Evolutionary conservation across 495 filamentous ascomycete species (phyloP).

Genomic region (Aspergillus nanangensis): DNA sequence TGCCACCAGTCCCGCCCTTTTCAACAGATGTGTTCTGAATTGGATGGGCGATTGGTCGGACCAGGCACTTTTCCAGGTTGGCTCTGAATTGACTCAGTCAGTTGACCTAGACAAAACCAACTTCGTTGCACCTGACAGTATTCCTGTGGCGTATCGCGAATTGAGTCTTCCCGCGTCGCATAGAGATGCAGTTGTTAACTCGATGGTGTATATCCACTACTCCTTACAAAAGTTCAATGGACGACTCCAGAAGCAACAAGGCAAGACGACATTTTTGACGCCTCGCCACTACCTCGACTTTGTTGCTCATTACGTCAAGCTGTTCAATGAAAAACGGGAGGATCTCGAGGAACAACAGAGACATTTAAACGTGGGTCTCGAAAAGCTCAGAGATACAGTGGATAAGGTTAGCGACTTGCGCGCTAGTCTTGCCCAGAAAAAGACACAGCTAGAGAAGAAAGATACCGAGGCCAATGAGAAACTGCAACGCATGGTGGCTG

Average conservation of each 20-base stretch:
- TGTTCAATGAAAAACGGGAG: constrained; percentile 97
- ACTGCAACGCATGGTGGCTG: constrained; percentile 90
- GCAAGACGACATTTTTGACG: constrained; percentile 85
- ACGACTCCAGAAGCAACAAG: constrained; percentile 87
- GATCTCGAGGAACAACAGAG: constrained; percentile 98
- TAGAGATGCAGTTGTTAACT: constrained; percentile 85
- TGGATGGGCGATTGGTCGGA: constrained; percentile 99
- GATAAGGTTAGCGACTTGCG: constrained; percentile 94
- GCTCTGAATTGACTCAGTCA: constrained; percentile 89
- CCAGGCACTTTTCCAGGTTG: constrained; percentile 97
- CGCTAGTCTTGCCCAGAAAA: constrained; percentile 86
- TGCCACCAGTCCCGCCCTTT: constrained; percentile 92
- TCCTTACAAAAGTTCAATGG: constrained; percentile 86
- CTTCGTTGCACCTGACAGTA: constrained; percentile 82
- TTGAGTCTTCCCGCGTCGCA: constrained; percentile 81
- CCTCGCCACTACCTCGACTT: constrained; percentile 98
- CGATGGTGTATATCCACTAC: constrained; percentile 98
- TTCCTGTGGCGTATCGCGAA: constrained; percentile 86
- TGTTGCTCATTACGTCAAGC: constrained; percentile 93
- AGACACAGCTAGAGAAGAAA: constrained; percentile 86
- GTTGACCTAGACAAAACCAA: constrained; percentile 86
- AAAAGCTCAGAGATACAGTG: constrained; percentile 96
- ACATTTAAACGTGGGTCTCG: constrained; percentile 94
- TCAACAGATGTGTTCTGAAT: constrained; percentile 98
- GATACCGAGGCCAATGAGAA: constrained; percentile 96